Evolutionary conservation across 768 basidiomycete genomes (phyloP).

Genomic region (Tricholoma matsutake): DNA sequence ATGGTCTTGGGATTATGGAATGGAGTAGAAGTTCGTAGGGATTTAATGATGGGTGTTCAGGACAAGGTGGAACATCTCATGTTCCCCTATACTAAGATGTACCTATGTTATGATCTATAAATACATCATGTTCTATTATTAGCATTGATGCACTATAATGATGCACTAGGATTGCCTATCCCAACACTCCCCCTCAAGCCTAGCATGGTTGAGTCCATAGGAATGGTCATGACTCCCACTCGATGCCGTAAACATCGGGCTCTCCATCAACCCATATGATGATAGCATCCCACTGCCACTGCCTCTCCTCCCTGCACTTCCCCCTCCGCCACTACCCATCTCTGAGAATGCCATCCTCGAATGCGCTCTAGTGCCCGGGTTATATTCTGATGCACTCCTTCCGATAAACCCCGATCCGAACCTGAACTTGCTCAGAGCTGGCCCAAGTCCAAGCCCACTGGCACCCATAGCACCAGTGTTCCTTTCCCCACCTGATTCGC

Average conservation of each 20-base stretch:
- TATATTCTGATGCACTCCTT: constrained; percentile 37
- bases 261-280: constrained; percentile 44
- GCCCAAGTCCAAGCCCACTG: neutral
- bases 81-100: too few species aligned
- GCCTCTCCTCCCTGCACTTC: constrained; percentile 24
- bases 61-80: too few species aligned
- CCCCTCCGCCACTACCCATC: constrained; percentile 32
- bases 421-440: neutral
- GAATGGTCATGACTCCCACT: constrained; percentile 36
- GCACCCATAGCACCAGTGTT: neutral
- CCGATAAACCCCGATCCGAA: neutral
- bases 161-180: too few species aligned
- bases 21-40: too few species aligned
- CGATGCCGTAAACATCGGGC: constrained; percentile 57
- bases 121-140: too few species aligned
- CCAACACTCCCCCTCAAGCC: too few species aligned
- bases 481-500: constrained; percentile 11
- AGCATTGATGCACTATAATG: too few species aligned
- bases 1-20: too few species aligned
- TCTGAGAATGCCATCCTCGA: constrained; percentile 59
- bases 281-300: constrained; percentile 39
- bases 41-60: too few species aligned
- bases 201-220: too few species aligned
- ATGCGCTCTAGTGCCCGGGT: constrained; percentile 26
- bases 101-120: too few species aligned